These are phyloP conservation scores for Fraxinus sp. DNA, from an alignment of 305 asterid genomes.

Conservation along the genomic window DNA sequence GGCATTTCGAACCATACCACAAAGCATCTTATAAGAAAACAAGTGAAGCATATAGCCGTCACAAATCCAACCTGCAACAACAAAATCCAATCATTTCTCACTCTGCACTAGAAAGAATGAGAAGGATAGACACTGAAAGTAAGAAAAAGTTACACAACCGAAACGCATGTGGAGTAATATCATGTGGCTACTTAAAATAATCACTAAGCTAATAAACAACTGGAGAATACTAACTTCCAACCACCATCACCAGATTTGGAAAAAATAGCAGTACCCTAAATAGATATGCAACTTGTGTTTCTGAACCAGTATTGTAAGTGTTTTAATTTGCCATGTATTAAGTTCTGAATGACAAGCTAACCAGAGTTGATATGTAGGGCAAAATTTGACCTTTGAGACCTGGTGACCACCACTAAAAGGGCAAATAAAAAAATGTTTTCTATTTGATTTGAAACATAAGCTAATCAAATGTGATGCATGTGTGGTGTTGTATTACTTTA, in stretches of 20 bases:
- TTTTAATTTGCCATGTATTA: background rate
- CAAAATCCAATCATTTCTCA: constrained; percentile 25
- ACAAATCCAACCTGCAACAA: constrained; percentile 90
- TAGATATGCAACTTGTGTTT: background rate
- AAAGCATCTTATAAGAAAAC: constrained; percentile 85
- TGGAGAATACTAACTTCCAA: background rate
- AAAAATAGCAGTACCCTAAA: background rate
- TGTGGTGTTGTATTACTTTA: background rate
- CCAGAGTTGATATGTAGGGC: background rate
- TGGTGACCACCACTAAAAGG: background rate
- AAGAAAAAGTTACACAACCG: constrained; percentile 9
- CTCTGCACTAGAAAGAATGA: background rate
- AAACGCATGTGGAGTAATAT: background rate
- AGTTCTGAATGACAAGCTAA: constrained; percentile 5
- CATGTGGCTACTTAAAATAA: background rate
- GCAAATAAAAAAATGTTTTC: background rate
- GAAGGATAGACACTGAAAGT: background rate
- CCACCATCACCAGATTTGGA: background rate
- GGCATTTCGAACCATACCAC: constrained; percentile 55
- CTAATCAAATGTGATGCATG: background rate
- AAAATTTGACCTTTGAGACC: background rate
- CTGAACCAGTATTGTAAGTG: background rate
- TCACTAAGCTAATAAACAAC: background rate
- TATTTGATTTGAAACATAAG: background rate
- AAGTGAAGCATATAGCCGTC: constrained; percentile 89